Evolutionary conservation across 257 asterid species (phyloP), one percentile per base, ranked within the genome.

Genomic region (Verbascum thapsus): DNA sequence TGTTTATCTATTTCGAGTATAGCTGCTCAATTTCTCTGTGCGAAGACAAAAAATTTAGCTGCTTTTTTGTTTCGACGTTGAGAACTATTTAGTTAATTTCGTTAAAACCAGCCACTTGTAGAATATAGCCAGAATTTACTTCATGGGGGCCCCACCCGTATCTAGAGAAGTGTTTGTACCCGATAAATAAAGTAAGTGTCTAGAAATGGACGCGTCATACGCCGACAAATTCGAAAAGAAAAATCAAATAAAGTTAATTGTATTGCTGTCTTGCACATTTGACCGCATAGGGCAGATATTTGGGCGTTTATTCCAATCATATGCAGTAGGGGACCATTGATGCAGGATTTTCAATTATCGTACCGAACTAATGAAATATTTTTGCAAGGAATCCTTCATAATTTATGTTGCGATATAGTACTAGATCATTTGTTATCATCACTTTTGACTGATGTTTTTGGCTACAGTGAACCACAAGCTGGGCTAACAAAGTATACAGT

Each of bases 251-350:
- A 7, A 52, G 52, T 53, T 9, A 5, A 5, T 30, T 53, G 12
- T 23, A 0, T 35, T 16, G 7, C 41, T 18, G 10, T 41, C 32
- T 54, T 54, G 15, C 19, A 47, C 34, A 26, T 52, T 64, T 61
- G 16, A 40, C 23, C 37, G 19, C 19, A 10, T 19, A 40, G 64
- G 20, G 10, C 47, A 56, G 17, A 56, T 58, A 10, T 42, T 12
- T 19, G n/a, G 52, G 64, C n/a, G 52, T 59, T 26, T 61, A 19
- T 58, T n/a, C 66, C 18, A 20, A 48, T 51, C 58, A 16, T 13
- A 10, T 11, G 9, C 9, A 10, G 48, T 58, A 18, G 41, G 18
- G 41, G 60, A 6, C n/a, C n/a, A n/a, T 10, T 49, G 55, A 7
- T 6, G 18, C 23, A 6, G 5, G 3, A 30, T 7, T 11, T n/a